Evolutionary conservation across 768 basidiomycete genomes (phyloP).

Genomic region (Kwoniella pini): DNA sequence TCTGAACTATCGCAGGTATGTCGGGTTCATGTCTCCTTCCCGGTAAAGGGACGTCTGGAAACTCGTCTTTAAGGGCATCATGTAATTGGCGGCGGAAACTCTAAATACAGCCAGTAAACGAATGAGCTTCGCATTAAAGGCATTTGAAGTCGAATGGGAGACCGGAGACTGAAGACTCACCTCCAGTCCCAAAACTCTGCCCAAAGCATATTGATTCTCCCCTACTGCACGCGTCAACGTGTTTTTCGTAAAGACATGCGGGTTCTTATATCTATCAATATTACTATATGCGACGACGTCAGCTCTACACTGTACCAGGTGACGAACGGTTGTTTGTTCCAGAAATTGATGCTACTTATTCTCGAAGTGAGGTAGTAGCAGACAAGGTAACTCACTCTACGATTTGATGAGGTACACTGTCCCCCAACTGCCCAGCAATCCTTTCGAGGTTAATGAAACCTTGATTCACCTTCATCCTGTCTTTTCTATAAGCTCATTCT

Average conservation of each 20-base stretch:
- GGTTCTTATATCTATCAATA: slow-evolving; percentile 41
- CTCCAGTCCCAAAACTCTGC: slow-evolving; percentile 41
- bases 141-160: no score
- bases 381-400: slow-evolving; percentile 37
- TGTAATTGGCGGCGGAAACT: slow-evolving; percentile 41
- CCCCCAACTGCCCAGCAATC: slow-evolving; percentile 30
- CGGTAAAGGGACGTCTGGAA: slow-evolving; percentile 40
- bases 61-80: slow-evolving; percentile 29
- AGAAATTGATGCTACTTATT: no score
- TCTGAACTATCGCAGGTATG: not conserved
- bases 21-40: slow-evolving; percentile 31
- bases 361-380: not conserved
- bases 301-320: no score
- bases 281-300: no score
- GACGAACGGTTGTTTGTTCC: no score
- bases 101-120: slow-evolving; percentile 26
- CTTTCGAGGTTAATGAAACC: slow-evolving; percentile 24
- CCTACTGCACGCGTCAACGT: slow-evolving; percentile 37
- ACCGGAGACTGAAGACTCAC: no score
- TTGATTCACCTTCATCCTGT: slow-evolving; percentile 38
- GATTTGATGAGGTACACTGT: slow-evolving; percentile 40
- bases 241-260: slow-evolving; percentile 43
- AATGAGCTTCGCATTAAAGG: no score
- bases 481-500: no score
- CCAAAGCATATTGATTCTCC: slow-evolving; percentile 47